phyloP scores from a whole-genome alignment of 2,329 filamentous ascomycete species.

The Pseudogymnoascus sp. region DNA sequence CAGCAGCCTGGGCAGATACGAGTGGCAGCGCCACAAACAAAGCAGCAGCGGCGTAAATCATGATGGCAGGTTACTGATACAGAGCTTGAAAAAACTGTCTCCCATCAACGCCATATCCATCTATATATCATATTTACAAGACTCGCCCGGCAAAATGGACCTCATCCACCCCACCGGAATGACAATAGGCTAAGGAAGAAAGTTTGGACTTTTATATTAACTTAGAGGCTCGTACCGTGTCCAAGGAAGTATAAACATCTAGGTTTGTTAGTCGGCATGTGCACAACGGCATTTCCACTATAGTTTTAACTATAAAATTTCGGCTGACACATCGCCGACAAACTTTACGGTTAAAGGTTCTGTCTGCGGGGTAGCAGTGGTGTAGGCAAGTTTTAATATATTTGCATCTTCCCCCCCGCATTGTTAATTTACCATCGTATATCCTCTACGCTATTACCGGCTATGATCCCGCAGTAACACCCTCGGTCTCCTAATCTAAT shows the following conservation, averaged over 20 bases:
- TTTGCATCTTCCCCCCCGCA: not conserved
- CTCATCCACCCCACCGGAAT: not conserved
- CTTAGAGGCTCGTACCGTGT: too few relatives aligned
- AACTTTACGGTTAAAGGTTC: not conserved
- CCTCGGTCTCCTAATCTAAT: not conserved
- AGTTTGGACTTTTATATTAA: not conserved
- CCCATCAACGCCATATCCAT: not conserved
- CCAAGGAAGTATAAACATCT: not conserved
- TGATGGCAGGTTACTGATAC: not conserved
- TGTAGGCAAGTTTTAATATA: not conserved
- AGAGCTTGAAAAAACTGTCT: not conserved
- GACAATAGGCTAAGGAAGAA: not conserved
- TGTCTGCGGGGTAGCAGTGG: not conserved
- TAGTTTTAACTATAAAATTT: not conserved
- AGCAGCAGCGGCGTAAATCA: not conserved
- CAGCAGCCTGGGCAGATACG: conserved; percentile 3
- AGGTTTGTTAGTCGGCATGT: not conserved
- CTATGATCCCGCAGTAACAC: not conserved
- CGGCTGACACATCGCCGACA: not conserved
- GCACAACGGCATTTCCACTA: not conserved
- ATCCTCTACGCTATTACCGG: too few relatives aligned
- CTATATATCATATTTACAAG: not conserved
- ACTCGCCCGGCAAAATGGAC: not conserved
- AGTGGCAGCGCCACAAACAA: conserved; percentile 8
- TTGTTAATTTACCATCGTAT: not conserved